phyloP scores from a whole-genome alignment of 371 early-diverging fungal species.

The Chytridium lagenaria region DNA sequence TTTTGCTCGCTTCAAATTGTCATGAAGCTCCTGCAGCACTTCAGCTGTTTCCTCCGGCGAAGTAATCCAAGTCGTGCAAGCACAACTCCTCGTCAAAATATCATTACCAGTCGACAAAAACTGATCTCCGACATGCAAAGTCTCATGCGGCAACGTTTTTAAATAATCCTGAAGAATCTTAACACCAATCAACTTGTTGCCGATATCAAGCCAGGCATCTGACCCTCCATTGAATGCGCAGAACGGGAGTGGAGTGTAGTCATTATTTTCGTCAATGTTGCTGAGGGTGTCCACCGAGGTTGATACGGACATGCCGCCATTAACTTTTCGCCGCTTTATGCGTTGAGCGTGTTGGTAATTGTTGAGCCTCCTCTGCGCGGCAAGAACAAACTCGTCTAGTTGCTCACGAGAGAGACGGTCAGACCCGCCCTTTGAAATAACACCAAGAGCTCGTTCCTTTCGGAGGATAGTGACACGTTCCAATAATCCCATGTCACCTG shows the following conservation, averaged over 20 bases:
- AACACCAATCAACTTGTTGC: conserved; percentile 60
- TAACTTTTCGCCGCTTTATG: conserved; percentile 12
- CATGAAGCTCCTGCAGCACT: conserved; percentile 49
- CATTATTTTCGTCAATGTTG: conserved; percentile 29
- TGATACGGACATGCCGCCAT: background rate
- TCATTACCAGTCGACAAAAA: conserved; percentile 88
- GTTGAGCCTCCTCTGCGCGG: conserved; percentile 43
- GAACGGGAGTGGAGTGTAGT: conserved; percentile 68
- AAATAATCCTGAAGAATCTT: conserved; percentile 63
- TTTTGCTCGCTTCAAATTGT: background rate
- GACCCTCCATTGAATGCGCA: conserved; percentile 88
- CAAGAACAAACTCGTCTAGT: conserved; percentile 57
- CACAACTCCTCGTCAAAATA: conserved; percentile 74
- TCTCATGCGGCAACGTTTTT: conserved; percentile 46
- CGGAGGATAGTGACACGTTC: conserved; percentile 63
- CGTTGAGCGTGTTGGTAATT: conserved; percentile 36
- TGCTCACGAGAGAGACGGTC: conserved; percentile 66
- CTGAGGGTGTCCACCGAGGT: background rate
- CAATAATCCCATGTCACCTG: conserved; percentile 64
- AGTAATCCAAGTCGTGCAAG: conserved; percentile 84
- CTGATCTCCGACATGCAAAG: conserved; percentile 86
- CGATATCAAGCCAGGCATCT: conserved; percentile 83
- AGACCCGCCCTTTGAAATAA: conserved; percentile 34
- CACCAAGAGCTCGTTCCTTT: conserved; percentile 77
- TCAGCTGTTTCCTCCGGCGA: conserved; percentile 78